Base-by-base conservation (phyloP, 352 stramenopile genomes). In the Globisporangium splendens region DNA sequence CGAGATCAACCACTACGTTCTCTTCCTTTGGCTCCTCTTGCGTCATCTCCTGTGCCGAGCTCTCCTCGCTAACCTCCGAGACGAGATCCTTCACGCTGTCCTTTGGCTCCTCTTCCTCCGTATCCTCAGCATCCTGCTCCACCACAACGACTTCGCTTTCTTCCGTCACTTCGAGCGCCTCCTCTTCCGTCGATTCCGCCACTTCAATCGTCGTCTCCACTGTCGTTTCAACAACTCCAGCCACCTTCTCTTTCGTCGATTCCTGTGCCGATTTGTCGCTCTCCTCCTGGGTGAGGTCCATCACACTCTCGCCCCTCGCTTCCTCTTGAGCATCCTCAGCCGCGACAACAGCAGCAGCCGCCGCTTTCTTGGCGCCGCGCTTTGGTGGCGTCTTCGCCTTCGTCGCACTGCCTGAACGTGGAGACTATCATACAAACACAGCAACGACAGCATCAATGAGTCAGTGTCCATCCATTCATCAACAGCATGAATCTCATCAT, bases 331-430 rank as follows among this genome's bases (percentile, higher is more conserved):
- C 28, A 35, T 35, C 28, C 28, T 35, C 28, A 6, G 3, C 28
- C 5, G 3, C 28, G 28, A 35, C 28, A 35, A 10, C 28, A 6
- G 28, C 28, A 35, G 28, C 28, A 35, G 28, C 39, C 0, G 39
- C 33, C 28, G 18, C 24, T 15, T 54, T 52, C 56, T 56, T 56
- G 31, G 39, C 48, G 33, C 48, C 38, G 59, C 52, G 46, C 46
- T 59, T 60, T 18, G 44, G 51, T 3, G 28, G 15, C 51, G 44
- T 60, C 35, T 65, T 65, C 10, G 44, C 39, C 46, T 60, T 65
- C 28, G 51, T 28, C 7, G 46, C 44, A 13, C 51, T 65, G 8
- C 46, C 35, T 17, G 50, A 53, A 28, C 42, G 43, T 8, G 59
- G 59, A 20, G 59, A 65, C 59, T 64, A 21, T n/a, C 10, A 24